Conservation (phyloP, 2,329 filamentous ascomycete species). For the Colletotrichum tropicicola region DNA sequence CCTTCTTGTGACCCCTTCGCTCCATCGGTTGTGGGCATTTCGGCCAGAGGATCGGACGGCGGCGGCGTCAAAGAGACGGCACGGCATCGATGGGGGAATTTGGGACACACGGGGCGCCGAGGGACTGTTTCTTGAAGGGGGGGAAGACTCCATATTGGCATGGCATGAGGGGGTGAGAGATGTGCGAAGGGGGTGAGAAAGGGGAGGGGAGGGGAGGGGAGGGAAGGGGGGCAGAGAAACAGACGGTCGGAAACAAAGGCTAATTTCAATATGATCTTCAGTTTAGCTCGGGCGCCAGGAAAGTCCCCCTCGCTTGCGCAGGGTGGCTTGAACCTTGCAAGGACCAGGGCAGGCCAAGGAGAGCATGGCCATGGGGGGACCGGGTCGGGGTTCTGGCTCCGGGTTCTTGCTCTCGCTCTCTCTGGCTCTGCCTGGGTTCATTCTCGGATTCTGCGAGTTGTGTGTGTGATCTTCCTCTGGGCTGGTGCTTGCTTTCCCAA, state of each 20-base stretch:
- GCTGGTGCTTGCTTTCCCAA: slow-evolving; percentile 24
- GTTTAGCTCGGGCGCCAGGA: slow-evolving; percentile 30
- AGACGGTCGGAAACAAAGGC: slow-evolving; percentile 32
- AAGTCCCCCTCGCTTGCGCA: slow-evolving; percentile 31
- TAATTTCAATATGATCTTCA: slow-evolving; percentile 32
- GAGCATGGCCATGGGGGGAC: not conserved
- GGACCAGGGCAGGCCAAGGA: slow-evolving; percentile 2
- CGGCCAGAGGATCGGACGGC: slow-evolving; percentile 4
- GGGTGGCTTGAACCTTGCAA: slow-evolving; percentile 30
- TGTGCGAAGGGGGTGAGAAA: not conserved
- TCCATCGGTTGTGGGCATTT: not conserved
- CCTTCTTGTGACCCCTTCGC: not conserved
- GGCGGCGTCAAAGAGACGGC: slow-evolving; percentile 18
- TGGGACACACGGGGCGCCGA: slow-evolving; percentile 16
- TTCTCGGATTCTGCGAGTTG: too few relatives aligned
- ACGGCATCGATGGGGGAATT: slow-evolving; percentile 13
- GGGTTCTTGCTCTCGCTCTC: not conserved
- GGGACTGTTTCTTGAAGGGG: slow-evolving; percentile 16
- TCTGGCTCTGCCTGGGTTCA: not conserved
- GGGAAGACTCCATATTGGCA: slow-evolving; percentile 13
- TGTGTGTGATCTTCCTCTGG: not conserved
- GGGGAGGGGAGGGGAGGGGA: not conserved
- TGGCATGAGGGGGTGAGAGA: slow-evolving; percentile 11
- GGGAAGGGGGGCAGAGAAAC: slow-evolving; percentile 20
- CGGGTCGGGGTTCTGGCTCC: not conserved